Evolutionary conservation across 2,329 filamentous ascomycete genomes (phyloP).

Genomic region (Penicillium sp.): DNA sequence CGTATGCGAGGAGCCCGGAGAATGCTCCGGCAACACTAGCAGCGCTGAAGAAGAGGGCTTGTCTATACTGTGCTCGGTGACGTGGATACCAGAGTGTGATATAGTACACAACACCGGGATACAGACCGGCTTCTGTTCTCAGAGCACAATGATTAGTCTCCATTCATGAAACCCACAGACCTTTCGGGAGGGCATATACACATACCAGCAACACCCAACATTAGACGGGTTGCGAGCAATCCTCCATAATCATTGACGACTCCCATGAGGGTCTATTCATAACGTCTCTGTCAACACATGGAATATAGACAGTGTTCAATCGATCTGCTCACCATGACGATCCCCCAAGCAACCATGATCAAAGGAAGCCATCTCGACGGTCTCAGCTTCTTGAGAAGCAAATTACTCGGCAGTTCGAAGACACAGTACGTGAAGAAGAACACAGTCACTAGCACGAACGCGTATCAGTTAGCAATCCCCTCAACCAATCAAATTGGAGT

Average conservation of each 20-base stretch:
- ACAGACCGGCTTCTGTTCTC: slow-evolving; percentile 39
- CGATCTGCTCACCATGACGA: slow-evolving; percentile 38
- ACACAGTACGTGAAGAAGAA: slow-evolving; percentile 29
- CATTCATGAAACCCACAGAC: not conserved
- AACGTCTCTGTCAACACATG: not conserved
- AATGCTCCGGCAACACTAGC: slow-evolving; percentile 52
- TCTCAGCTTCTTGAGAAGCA: slow-evolving; percentile 23
- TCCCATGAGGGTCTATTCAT: slow-evolving; percentile 45
- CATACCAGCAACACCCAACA: slow-evolving; percentile 39
- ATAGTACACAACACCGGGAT: slow-evolving; percentile 45
- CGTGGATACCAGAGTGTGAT: slow-evolving; percentile 48
- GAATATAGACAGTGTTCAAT: not conserved
- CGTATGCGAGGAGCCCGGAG: slow-evolving; percentile 51
- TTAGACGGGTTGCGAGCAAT: slow-evolving; percentile 47
- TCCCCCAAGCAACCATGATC: slow-evolving; percentile 44
- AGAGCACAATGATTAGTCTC: not conserved
- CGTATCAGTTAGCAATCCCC: not conserved
- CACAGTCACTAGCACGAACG: slow-evolving; percentile 25
- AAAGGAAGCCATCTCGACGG: slow-evolving; percentile 32
- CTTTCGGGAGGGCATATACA: not conserved
- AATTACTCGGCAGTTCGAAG: slow-evolving; percentile 22
- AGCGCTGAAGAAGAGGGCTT: slow-evolving; percentile 48
- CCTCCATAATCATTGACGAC: slow-evolving; percentile 46
- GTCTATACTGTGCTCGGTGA: slow-evolving; percentile 42
- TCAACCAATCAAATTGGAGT: no score